Evolutionary conservation across 352 stramenopile genomes (phyloP).

Genomic region (Globisporangium lucens): DNA sequence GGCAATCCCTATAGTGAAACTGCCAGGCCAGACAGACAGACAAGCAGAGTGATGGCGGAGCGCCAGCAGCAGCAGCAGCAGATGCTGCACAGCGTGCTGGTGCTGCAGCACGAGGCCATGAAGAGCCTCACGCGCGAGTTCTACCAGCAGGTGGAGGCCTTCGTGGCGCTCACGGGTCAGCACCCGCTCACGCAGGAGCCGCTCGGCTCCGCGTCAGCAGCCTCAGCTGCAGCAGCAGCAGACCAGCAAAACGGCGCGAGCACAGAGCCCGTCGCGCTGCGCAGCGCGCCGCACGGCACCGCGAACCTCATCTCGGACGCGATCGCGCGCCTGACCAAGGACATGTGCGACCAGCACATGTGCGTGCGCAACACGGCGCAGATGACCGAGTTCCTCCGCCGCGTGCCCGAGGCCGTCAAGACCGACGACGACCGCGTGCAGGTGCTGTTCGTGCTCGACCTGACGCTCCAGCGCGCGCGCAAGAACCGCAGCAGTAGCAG

Average conservation of each 20-base stretch:
- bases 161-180: slow-evolving; percentile 47
- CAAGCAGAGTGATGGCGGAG: slow-evolving; percentile 6
- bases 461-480: slow-evolving; percentile 31
- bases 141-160: slow-evolving; percentile 68
- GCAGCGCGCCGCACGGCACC: slow-evolving; percentile 23
- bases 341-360: slow-evolving; percentile 38
- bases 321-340: slow-evolving; percentile 31
- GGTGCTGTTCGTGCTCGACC: slow-evolving; percentile 54
- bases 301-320: slow-evolving; percentile 42
- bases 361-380: slow-evolving; percentile 31
- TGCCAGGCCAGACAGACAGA: too few relatives aligned
- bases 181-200: slow-evolving; percentile 42
- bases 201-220: background rate
- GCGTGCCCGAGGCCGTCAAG: slow-evolving; percentile 30
- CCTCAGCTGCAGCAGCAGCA: slow-evolving; percentile 2
- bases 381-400: slow-evolving; percentile 40
- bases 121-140: slow-evolving; percentile 43
- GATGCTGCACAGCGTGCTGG: slow-evolving; percentile 52
- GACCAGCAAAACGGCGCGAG: slow-evolving; percentile 8
- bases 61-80: slow-evolving; percentile 14
- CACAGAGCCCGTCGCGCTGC: slow-evolving; percentile 29
- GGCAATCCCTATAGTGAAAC: too few relatives aligned
- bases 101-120: slow-evolving; percentile 55
- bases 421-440: slow-evolving; percentile 54
- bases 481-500: slow-evolving; percentile 8